Conservation (phyloP, 129 eudicot genomes). For the Chrysanthemum lavandulifolium region DNA sequence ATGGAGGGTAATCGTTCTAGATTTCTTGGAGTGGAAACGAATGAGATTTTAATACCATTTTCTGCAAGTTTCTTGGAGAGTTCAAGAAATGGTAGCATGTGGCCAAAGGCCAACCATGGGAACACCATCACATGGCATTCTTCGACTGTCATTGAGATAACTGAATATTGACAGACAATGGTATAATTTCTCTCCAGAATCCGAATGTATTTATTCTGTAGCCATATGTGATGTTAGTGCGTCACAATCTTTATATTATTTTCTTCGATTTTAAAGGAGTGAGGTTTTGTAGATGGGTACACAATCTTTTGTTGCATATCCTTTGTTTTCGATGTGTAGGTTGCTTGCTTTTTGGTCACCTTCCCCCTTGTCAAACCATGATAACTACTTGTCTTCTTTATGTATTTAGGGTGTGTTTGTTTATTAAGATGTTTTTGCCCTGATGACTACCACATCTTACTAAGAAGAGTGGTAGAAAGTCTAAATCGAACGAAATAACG, state of each 20-base stretch:
- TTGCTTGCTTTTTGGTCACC: too few relatives aligned
- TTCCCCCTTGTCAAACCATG: too few relatives aligned
- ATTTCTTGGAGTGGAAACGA: constrained; percentile 59
- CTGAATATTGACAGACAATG: neutral
- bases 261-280: constrained; percentile 16
- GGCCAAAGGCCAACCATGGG: constrained; percentile 75
- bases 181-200: neutral
- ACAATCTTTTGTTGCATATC: constrained; percentile 12
- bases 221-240: neutral
- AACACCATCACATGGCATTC: constrained; percentile 51
- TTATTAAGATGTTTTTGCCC: too few relatives aligned
- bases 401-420: too few relatives aligned
- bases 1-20: constrained; percentile 50
- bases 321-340: neutral
- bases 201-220: constrained; percentile 7
- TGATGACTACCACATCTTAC: too few relatives aligned
- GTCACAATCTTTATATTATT: constrained; percentile 19
- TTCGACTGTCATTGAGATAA: constrained; percentile 22
- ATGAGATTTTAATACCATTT: constrained; percentile 43
- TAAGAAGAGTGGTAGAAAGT: too few relatives aligned
- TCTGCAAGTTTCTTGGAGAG: constrained; percentile 49
- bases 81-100: constrained; percentile 55
- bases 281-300: constrained; percentile 16
- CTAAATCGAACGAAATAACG: too few relatives aligned
- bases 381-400: too few relatives aligned